phyloP scores from a whole-genome alignment of 73 alveolate genomes.

The Paramecium octaurelia region DNA sequence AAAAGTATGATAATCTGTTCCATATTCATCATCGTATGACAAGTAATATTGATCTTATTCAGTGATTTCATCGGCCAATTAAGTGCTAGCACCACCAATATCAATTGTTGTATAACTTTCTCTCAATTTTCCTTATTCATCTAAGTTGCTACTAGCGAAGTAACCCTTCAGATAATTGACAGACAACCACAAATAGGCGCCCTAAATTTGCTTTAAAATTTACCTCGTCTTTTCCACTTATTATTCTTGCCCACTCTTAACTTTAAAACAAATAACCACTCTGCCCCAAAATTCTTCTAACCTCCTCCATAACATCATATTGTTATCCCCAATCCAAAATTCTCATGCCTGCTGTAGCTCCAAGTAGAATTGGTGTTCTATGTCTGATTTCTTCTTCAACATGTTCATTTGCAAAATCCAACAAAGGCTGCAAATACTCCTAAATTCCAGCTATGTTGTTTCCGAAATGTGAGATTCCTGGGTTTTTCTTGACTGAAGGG shows the following conservation, averaged over 20 bases:
- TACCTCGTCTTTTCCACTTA: conserved; percentile 58
- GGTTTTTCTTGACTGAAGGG: neutral
- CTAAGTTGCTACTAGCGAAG: neutral
- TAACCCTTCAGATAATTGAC: conserved; percentile 30
- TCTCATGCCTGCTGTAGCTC: conserved; percentile 66
- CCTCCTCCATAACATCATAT: conserved; percentile 19
- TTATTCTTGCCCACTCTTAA: conserved; percentile 40
- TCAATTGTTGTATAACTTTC: conserved; percentile 1
- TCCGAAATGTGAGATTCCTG: conserved; percentile 52
- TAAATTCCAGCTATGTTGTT: neutral
- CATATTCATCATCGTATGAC: neutral
- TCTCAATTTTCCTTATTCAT: neutral
- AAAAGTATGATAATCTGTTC: neutral
- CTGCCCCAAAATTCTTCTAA: neutral
- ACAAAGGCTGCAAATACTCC: neutral
- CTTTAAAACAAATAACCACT: neutral
- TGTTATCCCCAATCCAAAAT: neutral
- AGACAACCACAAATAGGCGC: conserved; percentile 52
- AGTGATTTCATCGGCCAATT: neutral
- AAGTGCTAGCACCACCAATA: conserved; percentile 61
- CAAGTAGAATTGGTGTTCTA: conserved; percentile 52
- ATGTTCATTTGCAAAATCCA: neutral
- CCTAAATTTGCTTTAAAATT: neutral
- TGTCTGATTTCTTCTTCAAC: neutral
- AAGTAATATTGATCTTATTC: neutral